These are phyloP conservation scores for Citrus mangshanensis DNA, from an alignment of 345 rosid species.

Conservation along the genomic window DNA sequence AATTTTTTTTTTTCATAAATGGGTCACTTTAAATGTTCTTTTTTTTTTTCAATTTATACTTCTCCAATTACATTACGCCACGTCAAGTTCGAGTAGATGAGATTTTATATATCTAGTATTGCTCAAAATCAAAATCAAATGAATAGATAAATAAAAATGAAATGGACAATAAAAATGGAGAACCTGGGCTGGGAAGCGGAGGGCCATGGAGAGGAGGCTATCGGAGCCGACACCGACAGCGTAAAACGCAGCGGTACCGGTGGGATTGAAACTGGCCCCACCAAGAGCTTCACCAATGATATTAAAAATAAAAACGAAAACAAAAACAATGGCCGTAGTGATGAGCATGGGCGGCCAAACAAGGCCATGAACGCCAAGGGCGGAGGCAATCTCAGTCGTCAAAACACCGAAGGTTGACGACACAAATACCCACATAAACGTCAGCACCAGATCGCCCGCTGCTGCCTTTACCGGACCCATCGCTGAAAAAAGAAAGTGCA, in stretches of 20 bases:
- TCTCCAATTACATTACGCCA: no score
- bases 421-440: conserved; percentile 71
- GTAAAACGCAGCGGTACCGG: conserved; percentile 77
- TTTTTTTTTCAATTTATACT: no score
- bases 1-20: not conserved
- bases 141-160: not conserved
- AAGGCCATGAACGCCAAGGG: conserved; percentile 44
- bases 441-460: conserved; percentile 55
- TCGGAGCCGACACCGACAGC: conserved; percentile 79
- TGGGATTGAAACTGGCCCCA: conserved; percentile 95
- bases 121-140: not conserved
- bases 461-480: conserved; percentile 74
- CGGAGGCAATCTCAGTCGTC: conserved; percentile 46
- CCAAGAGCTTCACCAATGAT: conserved; percentile 59
- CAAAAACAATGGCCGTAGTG: conserved; percentile 52
- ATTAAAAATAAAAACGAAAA: conserved; percentile 56
- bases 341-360: conserved; percentile 52
- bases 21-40: not conserved
- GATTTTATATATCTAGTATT: no score
- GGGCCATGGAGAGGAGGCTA: conserved; percentile 75
- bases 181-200: conserved; percentile 93
- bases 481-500: no score
- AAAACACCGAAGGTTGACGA: conserved; percentile 62
- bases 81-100: no score
- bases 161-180: not conserved